Conservation (phyloP, 176 grass and related monocot genomes). For the Avena eriantha region DNA sequence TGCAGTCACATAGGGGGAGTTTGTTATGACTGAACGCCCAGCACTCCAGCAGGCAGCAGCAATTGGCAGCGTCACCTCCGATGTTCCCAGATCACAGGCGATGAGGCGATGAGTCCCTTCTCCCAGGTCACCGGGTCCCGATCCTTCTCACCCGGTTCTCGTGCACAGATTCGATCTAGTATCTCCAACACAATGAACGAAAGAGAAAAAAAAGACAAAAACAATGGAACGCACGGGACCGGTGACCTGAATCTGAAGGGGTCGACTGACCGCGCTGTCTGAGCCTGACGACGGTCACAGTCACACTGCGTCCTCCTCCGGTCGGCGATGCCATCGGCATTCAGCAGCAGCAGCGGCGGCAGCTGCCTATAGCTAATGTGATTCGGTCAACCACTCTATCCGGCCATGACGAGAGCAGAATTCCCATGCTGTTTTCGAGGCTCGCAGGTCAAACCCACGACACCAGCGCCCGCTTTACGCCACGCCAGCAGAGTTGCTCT, state of each 20-base stretch:
- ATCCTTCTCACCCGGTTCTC: constrained; percentile 27
- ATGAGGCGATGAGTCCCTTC: not conserved
- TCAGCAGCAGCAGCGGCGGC: not conserved
- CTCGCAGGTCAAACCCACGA: constrained; percentile 30
- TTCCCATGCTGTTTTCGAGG: not conserved
- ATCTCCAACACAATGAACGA: not conserved
- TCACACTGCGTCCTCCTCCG: not conserved
- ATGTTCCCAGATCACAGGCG: not conserved
- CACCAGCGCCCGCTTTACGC: constrained; percentile 25
- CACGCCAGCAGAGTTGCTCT: not conserved
- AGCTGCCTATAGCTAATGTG: not conserved
- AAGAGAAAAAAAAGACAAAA: not conserved
- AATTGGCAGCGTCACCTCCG: not conserved
- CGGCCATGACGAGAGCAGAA: constrained; percentile 7
- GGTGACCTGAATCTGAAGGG: constrained; percentile 4
- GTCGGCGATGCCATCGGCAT: not conserved
- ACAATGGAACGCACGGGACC: not conserved
- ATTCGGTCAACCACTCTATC: constrained; percentile 52
- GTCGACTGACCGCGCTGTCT: not conserved
- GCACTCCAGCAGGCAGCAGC: no score
- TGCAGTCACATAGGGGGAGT: not conserved
- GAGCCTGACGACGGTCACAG: not conserved
- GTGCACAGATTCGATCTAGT: not conserved
- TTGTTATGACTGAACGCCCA: no score
- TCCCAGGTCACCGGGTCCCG: not conserved